Base-by-base conservation (phyloP, 106 monocot genomes). In the Acorus calamus region DNA sequence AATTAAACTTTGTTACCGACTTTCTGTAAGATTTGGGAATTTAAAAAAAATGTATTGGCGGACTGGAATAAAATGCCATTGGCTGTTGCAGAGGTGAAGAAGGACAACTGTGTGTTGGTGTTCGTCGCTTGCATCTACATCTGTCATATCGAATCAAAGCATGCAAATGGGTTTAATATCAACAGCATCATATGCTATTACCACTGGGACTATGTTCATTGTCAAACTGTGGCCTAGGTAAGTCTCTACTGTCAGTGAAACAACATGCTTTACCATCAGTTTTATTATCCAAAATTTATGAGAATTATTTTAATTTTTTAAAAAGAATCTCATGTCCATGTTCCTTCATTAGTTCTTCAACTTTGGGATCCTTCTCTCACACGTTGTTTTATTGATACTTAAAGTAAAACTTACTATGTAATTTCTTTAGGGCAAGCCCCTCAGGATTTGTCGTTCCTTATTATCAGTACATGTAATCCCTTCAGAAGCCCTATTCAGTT, bases 201-300 rank as follows among this genome's bases (percentile, higher is more conserved):
- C 45, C 47, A 64, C 64, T 48, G 52, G 76, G 46, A 64, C 76
- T 43, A 53, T 65, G 64, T 70, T 76, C 50, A 76, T 10, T 59
- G 58, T 76, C 0, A 65, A 70, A 59, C 70, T 69, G 50, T 44
- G 65, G 50, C 76, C 76, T 11, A 69, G 76, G 76, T 76, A 50
- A 44, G 28, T 7, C 28, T 28, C 28, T 28, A 28, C 28, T 28
- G 28, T 28, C 28, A 28, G 28, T 0, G 28, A 28, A 28, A 28
- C 28, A 28, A 28, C 28, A 28, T 28, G 28, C 28, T 28, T 28
- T 28, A 28, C 28, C 28, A 28, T 28, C 28, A 28, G 28, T 28
- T 28, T 28, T 28, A 1, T 28, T 28, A 28, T 28, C 28, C 28
- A 28, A 28, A 28, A 28, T 28, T 28, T 28, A n/a, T 28, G 28